Conservation (phyloP, 805 yeast species). For the Wickerhamiella nectarea region DNA sequence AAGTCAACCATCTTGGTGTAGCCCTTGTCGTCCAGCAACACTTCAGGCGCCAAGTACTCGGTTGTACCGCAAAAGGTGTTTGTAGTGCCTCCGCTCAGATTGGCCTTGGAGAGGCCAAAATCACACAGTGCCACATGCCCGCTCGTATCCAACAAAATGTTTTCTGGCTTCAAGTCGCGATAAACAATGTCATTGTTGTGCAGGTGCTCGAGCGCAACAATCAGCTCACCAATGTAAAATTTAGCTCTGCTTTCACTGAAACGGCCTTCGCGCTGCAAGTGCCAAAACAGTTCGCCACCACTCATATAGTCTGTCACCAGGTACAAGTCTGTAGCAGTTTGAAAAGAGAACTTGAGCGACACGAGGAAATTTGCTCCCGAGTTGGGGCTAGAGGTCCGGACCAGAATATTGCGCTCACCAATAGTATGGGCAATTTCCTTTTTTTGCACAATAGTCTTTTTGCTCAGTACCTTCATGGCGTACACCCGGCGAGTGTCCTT, state of each 20-base stretch:
- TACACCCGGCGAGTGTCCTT: conserved; percentile 79
- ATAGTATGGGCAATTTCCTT: conserved; percentile 97
- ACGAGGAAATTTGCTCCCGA: conserved; percentile 88
- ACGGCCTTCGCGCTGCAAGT: conserved; percentile 90
- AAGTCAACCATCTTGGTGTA: conserved; percentile 98
- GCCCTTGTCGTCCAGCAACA: conserved; percentile 85
- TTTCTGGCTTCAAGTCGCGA: conserved; percentile 94
- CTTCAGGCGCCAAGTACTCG: conserved; percentile 95
- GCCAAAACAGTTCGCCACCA: conserved; percentile 96
- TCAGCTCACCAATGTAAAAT: conserved; percentile 92
- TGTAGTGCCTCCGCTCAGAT: conserved; percentile 64
- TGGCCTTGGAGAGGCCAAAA: conserved; percentile 92
- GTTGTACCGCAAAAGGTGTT: conserved; percentile 98
- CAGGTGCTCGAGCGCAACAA: conserved; percentile 81
- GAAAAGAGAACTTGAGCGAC: conserved; percentile 89
- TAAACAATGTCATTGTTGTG: conserved; percentile 94
- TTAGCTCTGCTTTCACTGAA: conserved; percentile 88
- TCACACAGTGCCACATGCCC: conserved; percentile 97
- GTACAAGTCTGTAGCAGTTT: conserved; percentile 84
- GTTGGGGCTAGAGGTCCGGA: conserved; percentile 58
- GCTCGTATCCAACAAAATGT: conserved; percentile 85
- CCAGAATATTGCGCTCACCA: conserved; percentile 90
- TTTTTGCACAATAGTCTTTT: conserved; percentile 89
- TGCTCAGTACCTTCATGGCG: conserved; percentile 94
- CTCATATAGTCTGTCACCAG: conserved; percentile 95